Percentiles rank a stretch among this genome's conserved stretches.
phyloP scores from a whole-genome alignment of 345 rosid species.

The Gossypium longicalyx region DNA sequence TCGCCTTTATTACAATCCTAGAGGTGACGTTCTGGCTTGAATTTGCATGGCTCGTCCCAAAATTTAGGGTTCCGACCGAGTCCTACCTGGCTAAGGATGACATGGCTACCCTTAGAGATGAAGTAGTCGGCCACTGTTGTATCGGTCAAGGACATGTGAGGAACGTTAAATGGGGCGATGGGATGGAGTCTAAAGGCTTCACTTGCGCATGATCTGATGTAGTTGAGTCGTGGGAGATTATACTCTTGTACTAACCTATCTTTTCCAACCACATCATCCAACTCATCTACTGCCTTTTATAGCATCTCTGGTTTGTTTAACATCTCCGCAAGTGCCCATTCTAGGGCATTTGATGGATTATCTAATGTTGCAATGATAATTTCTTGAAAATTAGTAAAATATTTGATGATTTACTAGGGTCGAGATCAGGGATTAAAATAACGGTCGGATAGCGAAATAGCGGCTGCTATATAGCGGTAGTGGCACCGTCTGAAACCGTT shows the following conservation, averaged over 20 bases:
- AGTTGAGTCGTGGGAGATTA: conserved; percentile 21
- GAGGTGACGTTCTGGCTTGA: conserved; percentile 28
- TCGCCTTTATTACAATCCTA: background rate
- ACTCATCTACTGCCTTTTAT: conserved; percentile 21
- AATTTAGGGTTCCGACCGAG: conserved; percentile 28
- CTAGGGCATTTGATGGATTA: background rate
- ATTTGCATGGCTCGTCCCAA: conserved; percentile 25
- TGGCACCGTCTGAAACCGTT: too few relatives aligned
- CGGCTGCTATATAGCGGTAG: too few relatives aligned
- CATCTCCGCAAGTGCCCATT: conserved; percentile 34
- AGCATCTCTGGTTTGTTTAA: conserved; percentile 25
- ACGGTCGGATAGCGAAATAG: too few relatives aligned
- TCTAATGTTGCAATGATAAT: background rate
- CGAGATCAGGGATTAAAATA: too few relatives aligned
- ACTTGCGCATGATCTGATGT: conserved; percentile 27
- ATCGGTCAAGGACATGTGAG: conserved; percentile 21
- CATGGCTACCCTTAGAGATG: conserved; percentile 29
- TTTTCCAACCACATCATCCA: conserved; percentile 27
- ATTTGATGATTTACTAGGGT: background rate
- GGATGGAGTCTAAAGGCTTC: conserved; percentile 36
- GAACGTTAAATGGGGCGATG: conserved; percentile 3
- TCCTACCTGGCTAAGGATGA: conserved; percentile 19
- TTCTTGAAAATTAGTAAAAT: background rate
- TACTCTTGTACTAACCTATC: conserved; percentile 32
- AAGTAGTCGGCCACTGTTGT: conserved; percentile 5